phyloP scores from a whole-genome alignment of 129 eudicot species.

The Saposhnikovia divaricata region DNA sequence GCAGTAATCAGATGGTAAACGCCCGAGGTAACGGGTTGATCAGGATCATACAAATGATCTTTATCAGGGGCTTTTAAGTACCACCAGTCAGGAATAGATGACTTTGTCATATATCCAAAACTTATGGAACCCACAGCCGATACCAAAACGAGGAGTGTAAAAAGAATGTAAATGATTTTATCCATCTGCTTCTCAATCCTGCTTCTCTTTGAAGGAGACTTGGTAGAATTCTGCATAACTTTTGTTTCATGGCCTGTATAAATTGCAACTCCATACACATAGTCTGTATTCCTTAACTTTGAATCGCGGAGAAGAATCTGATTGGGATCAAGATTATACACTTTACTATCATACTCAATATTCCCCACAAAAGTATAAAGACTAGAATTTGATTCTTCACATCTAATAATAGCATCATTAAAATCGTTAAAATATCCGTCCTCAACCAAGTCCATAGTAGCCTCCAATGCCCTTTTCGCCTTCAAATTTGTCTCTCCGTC shows the following conservation, averaged over 20 bases:
- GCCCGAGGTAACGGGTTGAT: conserved; percentile 14
- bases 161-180: conserved; percentile 49
- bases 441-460: conserved; percentile 21
- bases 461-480: conserved; percentile 49
- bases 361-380: conserved; percentile 70
- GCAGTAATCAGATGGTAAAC: conserved; percentile 49
- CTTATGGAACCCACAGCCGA: conserved; percentile 43
- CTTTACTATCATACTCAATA: conserved; percentile 29
- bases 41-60: conserved; percentile 29
- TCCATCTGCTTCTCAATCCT: conserved; percentile 66
- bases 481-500: conserved; percentile 83
- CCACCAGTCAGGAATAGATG: conserved; percentile 35
- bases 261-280: conserved; percentile 50
- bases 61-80: conserved; percentile 30
- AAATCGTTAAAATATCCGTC: conserved; percentile 35
- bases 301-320: conserved; percentile 74
- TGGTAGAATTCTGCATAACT: conserved; percentile 59
- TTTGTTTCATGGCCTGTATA: conserved; percentile 71
- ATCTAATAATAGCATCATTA: conserved; percentile 27
- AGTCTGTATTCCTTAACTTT: conserved; percentile 65
- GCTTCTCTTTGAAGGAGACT: conserved; percentile 65
- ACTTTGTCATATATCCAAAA: conserved; percentile 24
- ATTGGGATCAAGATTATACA: conserved; percentile 33
- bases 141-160: conserved; percentile 37
- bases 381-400: conserved; percentile 62